phyloP scores from a whole-genome alignment of 345 rosid species.

The Nephelium lappaceum region DNA sequence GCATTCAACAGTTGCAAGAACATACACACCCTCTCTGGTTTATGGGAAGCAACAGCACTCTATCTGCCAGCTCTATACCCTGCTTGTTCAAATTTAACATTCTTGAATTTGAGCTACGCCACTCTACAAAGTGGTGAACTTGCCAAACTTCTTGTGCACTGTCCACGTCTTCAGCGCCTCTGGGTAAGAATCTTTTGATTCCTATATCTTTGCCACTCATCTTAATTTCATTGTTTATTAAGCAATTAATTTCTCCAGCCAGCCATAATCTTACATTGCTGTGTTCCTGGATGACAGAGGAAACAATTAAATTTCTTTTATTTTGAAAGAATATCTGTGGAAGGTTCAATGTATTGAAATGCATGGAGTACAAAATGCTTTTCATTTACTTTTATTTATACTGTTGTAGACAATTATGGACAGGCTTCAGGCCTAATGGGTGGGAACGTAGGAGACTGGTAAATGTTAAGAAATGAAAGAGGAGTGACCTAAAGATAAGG shows the following conservation, averaged over 20 bases:
- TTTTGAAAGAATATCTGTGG: background rate
- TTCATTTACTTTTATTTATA: background rate
- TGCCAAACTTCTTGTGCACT: slow-evolving; percentile 54
- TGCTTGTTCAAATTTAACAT: slow-evolving; percentile 52
- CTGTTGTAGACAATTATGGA: background rate
- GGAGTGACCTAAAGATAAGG: background rate
- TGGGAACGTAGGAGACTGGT: background rate
- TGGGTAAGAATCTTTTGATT: slow-evolving; percentile 46
- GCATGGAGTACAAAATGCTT: background rate
- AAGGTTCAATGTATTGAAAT: background rate
- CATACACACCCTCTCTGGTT: slow-evolving; percentile 56
- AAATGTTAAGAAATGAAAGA: background rate
- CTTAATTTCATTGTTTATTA: too few relatives aligned
- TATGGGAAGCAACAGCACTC: slow-evolving; percentile 49
- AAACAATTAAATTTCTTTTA: background rate
- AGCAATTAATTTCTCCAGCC: background rate
- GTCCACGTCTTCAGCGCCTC: slow-evolving; percentile 58
- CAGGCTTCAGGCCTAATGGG: background rate
- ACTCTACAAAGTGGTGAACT: slow-evolving; percentile 53
- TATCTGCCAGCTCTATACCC: slow-evolving; percentile 54
- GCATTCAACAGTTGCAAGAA: slow-evolving; percentile 53
- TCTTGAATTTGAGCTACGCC: slow-evolving; percentile 63
- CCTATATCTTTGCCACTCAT: background rate
- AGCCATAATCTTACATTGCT: background rate
- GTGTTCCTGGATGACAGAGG: background rate